Evolutionary conservation across 2,329 filamentous ascomycete genomes (phyloP).

Genomic region (Fusarium transvaalense): DNA sequence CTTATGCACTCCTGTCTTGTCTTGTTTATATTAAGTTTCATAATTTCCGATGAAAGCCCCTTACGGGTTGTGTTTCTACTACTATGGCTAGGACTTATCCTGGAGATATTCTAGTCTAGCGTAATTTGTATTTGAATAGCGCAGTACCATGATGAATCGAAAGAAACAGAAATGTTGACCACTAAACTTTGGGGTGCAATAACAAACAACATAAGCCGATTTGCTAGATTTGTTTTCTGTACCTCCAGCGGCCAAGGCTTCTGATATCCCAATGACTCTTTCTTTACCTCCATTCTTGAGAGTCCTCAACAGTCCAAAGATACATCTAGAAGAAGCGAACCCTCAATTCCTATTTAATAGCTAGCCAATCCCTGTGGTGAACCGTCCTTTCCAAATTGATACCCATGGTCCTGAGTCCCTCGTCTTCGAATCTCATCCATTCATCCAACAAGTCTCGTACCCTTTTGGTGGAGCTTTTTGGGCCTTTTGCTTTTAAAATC

Average conservation of each 20-base stretch:
- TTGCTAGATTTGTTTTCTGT: too few relatives aligned
- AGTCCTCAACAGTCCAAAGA: too few relatives aligned
- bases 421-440: constrained; percentile 22
- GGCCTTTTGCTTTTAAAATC: background rate
- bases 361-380: background rate
- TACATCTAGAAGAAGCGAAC: too few relatives aligned
- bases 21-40: background rate
- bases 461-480: background rate
- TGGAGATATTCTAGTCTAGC: background rate
- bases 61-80: background rate
- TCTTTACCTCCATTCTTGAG: too few relatives aligned
- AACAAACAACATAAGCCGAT: too few relatives aligned
- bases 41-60: background rate
- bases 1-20: background rate
- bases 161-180: too few relatives aligned
- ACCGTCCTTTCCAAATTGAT: background rate
- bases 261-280: too few relatives aligned
- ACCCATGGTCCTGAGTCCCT: constrained; percentile 23
- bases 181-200: too few relatives aligned
- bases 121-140: too few relatives aligned
- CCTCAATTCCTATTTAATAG: too few relatives aligned
- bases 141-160: too few relatives aligned
- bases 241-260: too few relatives aligned
- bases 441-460: constrained; percentile 18
- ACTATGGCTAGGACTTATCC: background rate